phyloP scores from a whole-genome alignment of 768 basidiomycete genomes.

The Leccinum longicurvipes region DNA sequence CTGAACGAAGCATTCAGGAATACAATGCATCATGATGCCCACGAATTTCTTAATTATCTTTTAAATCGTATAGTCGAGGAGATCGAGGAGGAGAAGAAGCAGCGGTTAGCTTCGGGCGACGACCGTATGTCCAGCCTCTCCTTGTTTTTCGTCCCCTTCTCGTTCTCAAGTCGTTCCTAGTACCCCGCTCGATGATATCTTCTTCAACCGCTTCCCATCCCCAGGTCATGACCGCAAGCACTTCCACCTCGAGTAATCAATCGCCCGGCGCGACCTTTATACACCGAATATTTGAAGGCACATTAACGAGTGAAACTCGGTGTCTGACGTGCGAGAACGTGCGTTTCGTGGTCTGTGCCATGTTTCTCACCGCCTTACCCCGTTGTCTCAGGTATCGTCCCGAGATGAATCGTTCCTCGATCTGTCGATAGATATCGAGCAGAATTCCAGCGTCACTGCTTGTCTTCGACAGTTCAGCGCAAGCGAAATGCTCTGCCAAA shows the following conservation, averaged over 20 bases:
- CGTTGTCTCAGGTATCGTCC: slow-evolving; percentile 63
- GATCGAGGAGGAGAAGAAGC: slow-evolving; percentile 69
- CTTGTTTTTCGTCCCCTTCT: slow-evolving; percentile 3
- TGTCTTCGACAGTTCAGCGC: slow-evolving; percentile 96
- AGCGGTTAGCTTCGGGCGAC: slow-evolving; percentile 45
- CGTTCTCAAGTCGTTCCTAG: slow-evolving; percentile 33
- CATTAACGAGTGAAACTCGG: slow-evolving; percentile 93
- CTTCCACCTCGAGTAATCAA: slow-evolving; percentile 45
- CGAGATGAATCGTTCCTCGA: slow-evolving; percentile 97
- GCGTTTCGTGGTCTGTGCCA: slow-evolving; percentile 26
- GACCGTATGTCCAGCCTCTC: slow-evolving; percentile 53
- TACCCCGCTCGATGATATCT: slow-evolving; percentile 58
- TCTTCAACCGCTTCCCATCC: slow-evolving; percentile 45
- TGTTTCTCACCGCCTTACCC: slow-evolving; percentile 11
- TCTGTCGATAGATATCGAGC: slow-evolving; percentile 98
- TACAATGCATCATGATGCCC: slow-evolving; percentile 96
- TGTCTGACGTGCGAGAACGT: slow-evolving; percentile 98
- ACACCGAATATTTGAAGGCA: slow-evolving; percentile 90
- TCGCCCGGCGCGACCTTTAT: slow-evolving; percentile 71
- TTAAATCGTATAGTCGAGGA: slow-evolving; percentile 94
- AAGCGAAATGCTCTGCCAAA: slow-evolving; percentile 96
- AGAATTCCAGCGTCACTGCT: slow-evolving; percentile 94
- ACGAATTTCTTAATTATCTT: slow-evolving; percentile 95
- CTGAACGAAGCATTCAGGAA: slow-evolving; percentile 89
- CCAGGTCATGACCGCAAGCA: slow-evolving; percentile 39